Base-by-base conservation (phyloP, 495 filamentous ascomycete species). In the Penicillium ochrochloron region DNA sequence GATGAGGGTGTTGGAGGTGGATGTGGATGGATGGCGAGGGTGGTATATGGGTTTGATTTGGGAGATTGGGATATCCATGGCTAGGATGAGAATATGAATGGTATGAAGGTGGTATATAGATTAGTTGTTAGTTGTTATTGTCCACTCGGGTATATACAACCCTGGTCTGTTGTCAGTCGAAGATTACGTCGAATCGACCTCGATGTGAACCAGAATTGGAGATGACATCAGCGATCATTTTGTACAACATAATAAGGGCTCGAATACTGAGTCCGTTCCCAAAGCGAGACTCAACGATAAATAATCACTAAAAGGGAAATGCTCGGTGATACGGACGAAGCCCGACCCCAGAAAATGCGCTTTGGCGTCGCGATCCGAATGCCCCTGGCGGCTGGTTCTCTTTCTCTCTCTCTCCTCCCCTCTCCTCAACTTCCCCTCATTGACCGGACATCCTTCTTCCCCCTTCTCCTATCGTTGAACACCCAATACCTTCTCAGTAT, bases 1-100 rank as follows among this genome's bases (percentile, higher is more conserved):
- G 70, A 89, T 84, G 14, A 84, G 66, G 42, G 70, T 51, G 56
- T 76, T 62, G 41, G 80, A 10, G 56, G 76, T 62, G 41, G 80
- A 10, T 23, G 19, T 10, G 19, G 44, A 25, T 23, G 44, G 11
- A 27, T 41, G 41, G 21, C 60, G 55, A 31, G 46, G 17, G 57
- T 31, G 50, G 65, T 64, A 67, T 34, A 33, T 10, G 7, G 64
- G 66, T 59, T 64, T 67, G 37, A 68, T 67, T 14, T 65, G 21
- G 10, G 48, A 17, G 33, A 65, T 25, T 15, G 64, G 53, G 56
- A 65, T 65, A 58, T 64, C 58, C 63, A 66, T 68, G 29, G 37
- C 35, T 37, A 14, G 12, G 9, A 37, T 39, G 12, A 12, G 1
- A 39, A 27, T 27, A 11, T 39, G 35, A 35, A 9, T 37, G 12